Percentiles rank a stretch among this genome's conserved stretches.
These are phyloP conservation scores for Vararia minispora DNA, from an alignment of 768 basidiomycete species.

Conservation along the genomic window DNA sequence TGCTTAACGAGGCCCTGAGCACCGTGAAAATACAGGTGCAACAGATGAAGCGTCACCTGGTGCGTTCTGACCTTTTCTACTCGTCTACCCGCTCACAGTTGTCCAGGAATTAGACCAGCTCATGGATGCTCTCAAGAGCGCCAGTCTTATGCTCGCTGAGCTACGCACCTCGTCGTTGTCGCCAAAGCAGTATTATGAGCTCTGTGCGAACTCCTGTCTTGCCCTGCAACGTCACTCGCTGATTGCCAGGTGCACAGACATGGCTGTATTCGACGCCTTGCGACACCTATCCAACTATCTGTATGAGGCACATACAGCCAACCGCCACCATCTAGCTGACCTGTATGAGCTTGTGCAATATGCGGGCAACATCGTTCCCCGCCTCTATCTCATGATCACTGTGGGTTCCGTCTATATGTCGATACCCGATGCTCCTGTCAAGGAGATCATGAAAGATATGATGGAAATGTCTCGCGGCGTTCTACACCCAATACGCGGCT, in stretches of 20 bases:
- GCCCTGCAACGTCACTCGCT: neutral
- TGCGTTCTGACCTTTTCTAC: constrained; percentile 22
- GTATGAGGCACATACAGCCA: constrained; percentile 87
- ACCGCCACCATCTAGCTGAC: constrained; percentile 93
- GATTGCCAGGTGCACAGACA: constrained; percentile 49
- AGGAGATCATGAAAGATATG: constrained; percentile 99
- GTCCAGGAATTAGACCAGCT: constrained; percentile 87
- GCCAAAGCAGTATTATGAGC: constrained; percentile 97
- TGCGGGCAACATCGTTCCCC: constrained; percentile 90
- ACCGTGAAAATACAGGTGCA: constrained; percentile 87
- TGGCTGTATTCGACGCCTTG: constrained; percentile 97
- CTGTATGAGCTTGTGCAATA: constrained; percentile 99
- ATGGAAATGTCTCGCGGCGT: constrained; percentile 99
- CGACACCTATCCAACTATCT: constrained; percentile 93
- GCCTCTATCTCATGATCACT: constrained; percentile 97
- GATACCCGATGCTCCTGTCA: constrained; percentile 90
- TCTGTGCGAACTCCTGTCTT: constrained; percentile 42
- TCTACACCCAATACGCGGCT: constrained; percentile 89
- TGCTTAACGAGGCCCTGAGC: constrained; percentile 74
- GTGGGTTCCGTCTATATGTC: constrained; percentile 99
- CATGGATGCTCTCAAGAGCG: constrained; percentile 97
- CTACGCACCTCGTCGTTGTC: constrained; percentile 87
- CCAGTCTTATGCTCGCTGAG: constrained; percentile 95
- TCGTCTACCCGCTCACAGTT: neutral
- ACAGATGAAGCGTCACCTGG: constrained; percentile 91